Conservation (phyloP, 306 rosid genomes). For the Ceratonia siliqua region DNA sequence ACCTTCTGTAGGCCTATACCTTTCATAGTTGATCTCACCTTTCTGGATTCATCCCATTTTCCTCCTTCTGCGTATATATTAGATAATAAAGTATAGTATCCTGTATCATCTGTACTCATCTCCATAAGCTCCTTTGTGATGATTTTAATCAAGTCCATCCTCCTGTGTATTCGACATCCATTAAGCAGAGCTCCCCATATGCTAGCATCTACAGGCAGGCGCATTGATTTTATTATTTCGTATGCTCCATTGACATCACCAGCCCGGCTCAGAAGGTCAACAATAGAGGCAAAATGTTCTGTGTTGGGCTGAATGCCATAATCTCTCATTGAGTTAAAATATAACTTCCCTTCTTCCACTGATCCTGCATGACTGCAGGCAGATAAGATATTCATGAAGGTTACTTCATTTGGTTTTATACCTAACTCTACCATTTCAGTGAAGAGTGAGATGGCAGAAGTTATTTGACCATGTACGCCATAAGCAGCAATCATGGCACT, state of each 20-base stretch:
- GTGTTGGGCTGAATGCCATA: conserved; percentile 59
- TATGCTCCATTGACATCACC: conserved; percentile 80
- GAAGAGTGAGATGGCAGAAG: conserved; percentile 60
- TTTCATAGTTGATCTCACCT: conserved; percentile 76
- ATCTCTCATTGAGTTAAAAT: conserved; percentile 60
- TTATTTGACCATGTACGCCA: conserved; percentile 73
- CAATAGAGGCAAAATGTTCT: conserved; percentile 71
- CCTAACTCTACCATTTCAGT: conserved; percentile 58
- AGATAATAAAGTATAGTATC: conserved; percentile 83
- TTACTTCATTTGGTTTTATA: conserved; percentile 71
- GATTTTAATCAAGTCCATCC: conserved; percentile 61
- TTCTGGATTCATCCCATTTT: conserved; percentile 75
- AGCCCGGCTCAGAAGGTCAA: conserved; percentile 87
- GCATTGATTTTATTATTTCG: conserved; percentile 60
- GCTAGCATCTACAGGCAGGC: conserved; percentile 60
- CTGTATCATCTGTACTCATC: conserved; percentile 70
- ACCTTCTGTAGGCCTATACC: conserved; percentile 73
- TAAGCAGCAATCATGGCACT: conserved; percentile 82
- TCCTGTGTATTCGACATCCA: conserved; percentile 81
- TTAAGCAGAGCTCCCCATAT: conserved; percentile 86
- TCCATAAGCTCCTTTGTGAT: conserved; percentile 52
- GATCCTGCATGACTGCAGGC: conserved; percentile 91
- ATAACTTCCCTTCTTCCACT: conserved; percentile 66
- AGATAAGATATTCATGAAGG: conserved; percentile 84
- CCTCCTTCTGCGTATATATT: conserved; percentile 88